Evolutionary conservation across 352 stramenopile genomes (phyloP), one percentile per base, ranked within the genome.

Genomic region (Pythium aquatile): DNA sequence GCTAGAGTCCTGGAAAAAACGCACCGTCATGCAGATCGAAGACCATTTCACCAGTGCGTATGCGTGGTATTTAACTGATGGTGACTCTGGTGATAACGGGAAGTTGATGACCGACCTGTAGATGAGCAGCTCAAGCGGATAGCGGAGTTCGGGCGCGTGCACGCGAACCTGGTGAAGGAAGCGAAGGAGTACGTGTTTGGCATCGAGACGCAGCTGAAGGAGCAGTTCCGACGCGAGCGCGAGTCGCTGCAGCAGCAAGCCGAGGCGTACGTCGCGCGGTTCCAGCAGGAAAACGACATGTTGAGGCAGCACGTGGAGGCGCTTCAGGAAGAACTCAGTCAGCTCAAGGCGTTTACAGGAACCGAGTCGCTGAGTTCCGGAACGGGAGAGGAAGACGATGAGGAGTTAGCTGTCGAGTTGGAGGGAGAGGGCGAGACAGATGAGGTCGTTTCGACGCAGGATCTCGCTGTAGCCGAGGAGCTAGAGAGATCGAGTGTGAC

Each of bases 91-190:
- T 49, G 30, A 29, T 53, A 6, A 16, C 39, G 55, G 28, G 32
- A 3, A 26, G 46, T 26, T 72, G 35, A 59, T 29, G 48, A 16
- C 20, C 28, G 30, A 6, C 10, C 0, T 30, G 11, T 44, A 92
- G 83, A 88, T 58, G 79, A 92, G 46, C 83, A 92, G 64, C 65
- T 92, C 20, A 92, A 90, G 68, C 77, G 83, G 37, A 92, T 92
- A 58, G 76, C 79, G 1, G 83, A 92, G 59, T 92, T 92, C 59
- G 83, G 83, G 30, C 80, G 83, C 33, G 81, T 88, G 14, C 81
- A 89, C 63, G 79, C 78, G 3, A 88, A 69, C 44, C 66, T 92
- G 10, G 58, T 90, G 35, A 76, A 83, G 26, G 81, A 92, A 61
- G 81, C 83, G 3, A 88, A 81, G 53, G 68, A 87, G 57, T 84